Conservation (phyloP, 148 eudicot species). For the Heliamphora exappendiculata region DNA sequence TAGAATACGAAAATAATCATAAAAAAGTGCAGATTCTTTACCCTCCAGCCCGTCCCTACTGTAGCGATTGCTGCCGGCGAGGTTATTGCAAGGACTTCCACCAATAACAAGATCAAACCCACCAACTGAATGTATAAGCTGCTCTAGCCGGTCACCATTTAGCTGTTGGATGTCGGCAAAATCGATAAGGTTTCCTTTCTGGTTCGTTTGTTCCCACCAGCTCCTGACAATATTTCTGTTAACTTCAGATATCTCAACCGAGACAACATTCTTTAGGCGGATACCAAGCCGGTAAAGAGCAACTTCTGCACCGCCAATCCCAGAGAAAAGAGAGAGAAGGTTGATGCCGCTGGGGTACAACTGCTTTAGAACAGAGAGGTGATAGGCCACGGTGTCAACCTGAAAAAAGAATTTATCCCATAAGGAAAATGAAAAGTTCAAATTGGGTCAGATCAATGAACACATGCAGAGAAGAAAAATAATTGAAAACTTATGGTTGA, state of each 20-base stretch:
- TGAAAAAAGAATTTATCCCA: constrained; percentile 20
- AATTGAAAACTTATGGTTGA: neutral
- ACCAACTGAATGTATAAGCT: constrained; percentile 36
- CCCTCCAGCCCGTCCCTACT: constrained; percentile 89
- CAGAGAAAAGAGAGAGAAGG: constrained; percentile 71
- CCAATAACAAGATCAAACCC: constrained; percentile 77
- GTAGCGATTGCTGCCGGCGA: constrained; percentile 69
- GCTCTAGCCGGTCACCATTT: constrained; percentile 37
- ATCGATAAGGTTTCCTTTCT: constrained; percentile 51
- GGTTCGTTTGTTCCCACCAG: constrained; percentile 97
- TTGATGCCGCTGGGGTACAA: constrained; percentile 61
- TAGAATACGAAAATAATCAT: constrained; percentile 55
- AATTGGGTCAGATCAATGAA: neutral
- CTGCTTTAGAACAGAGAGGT: constrained; percentile 64
- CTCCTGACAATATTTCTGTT: constrained; percentile 54
- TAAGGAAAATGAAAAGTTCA: neutral
- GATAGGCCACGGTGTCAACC: constrained; percentile 95
- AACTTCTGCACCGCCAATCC: constrained; percentile 93
- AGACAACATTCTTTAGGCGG: constrained; percentile 55
- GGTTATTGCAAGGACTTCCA: constrained; percentile 89
- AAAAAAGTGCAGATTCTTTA: constrained; percentile 67
- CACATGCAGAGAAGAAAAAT: neutral
- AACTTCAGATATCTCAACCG: constrained; percentile 68
- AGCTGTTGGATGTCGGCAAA: constrained; percentile 49
- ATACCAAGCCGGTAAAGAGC: constrained; percentile 80